Evolutionary conservation across 228 moss, liverwort and hornwort genomes (phyloP).

Genomic region (Sphagnum magellanicum): DNA sequence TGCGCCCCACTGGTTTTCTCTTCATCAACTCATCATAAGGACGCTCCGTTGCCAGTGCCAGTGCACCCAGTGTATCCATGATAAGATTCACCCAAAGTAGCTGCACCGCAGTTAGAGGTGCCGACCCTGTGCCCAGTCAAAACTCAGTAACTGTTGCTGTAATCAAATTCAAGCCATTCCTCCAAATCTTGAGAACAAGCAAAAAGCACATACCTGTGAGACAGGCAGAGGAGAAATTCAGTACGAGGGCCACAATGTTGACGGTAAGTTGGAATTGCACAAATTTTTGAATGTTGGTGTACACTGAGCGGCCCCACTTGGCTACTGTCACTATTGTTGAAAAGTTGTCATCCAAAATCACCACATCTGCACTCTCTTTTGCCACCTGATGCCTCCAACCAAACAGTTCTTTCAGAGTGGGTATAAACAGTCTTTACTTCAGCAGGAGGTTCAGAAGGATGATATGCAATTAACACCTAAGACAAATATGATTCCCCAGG

Average conservation of each 20-base stretch:
- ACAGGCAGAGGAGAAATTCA: slow-evolving; percentile 36
- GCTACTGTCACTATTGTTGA: slow-evolving; percentile 42
- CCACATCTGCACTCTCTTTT: slow-evolving; percentile 52
- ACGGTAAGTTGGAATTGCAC: slow-evolving; percentile 58
- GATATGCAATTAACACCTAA: too few species aligned
- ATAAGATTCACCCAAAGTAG: slow-evolving; percentile 21
- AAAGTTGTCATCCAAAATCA: slow-evolving; percentile 56
- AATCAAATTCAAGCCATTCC: not conserved
- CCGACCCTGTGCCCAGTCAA: slow-evolving; percentile 2
- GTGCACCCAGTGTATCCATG: slow-evolving; percentile 23
- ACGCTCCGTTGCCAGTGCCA: slow-evolving; percentile 16
- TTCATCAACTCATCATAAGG: slow-evolving; percentile 17
- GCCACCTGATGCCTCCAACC: slow-evolving; percentile 19
- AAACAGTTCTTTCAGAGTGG: too few species aligned
- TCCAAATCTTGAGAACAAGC: not conserved
- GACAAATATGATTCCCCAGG: too few species aligned
- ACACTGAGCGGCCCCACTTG: slow-evolving; percentile 54
- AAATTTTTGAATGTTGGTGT: slow-evolving; percentile 59
- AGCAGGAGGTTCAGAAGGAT: too few species aligned
- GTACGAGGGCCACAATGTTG: slow-evolving; percentile 37
- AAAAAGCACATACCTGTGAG: slow-evolving; percentile 6
- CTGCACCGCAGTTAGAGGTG: slow-evolving; percentile 17
- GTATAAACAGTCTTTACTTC: too few species aligned
- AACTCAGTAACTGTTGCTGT: not conserved
- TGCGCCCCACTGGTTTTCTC: slow-evolving; percentile 9